phyloP scores from a whole-genome alignment of 352 stramenopile genomes.

The Phytophthora melonis region DNA sequence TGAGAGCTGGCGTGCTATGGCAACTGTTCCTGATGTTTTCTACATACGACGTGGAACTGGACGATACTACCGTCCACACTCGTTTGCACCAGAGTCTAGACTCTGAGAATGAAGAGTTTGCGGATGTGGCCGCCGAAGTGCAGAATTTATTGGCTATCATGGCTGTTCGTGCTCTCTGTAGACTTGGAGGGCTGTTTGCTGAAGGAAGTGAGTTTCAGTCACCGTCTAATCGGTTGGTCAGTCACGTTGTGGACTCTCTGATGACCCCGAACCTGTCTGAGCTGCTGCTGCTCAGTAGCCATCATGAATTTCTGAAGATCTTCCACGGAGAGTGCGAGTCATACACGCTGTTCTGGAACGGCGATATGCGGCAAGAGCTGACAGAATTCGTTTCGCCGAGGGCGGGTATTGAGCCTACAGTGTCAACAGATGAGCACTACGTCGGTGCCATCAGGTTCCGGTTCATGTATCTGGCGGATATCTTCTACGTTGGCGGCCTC shows the following conservation, averaged over 20 bases:
- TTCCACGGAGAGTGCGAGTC: slow-evolving; percentile 83
- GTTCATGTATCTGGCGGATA: slow-evolving; percentile 70
- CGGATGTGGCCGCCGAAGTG: slow-evolving; percentile 54
- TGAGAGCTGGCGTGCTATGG: slow-evolving; percentile 67
- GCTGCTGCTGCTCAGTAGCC: slow-evolving; percentile 67
- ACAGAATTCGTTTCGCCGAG: slow-evolving; percentile 59
- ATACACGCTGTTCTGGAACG: slow-evolving; percentile 86
- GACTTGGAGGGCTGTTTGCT: slow-evolving; percentile 70
- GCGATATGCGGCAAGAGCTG: slow-evolving; percentile 76
- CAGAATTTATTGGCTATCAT: slow-evolving; percentile 84
- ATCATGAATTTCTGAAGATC: slow-evolving; percentile 87
- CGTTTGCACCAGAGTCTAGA: slow-evolving; percentile 50
- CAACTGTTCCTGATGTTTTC: slow-evolving; percentile 78
- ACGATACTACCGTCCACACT: slow-evolving; percentile 55
- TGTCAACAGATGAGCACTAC: slow-evolving; percentile 54
- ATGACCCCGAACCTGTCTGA: slow-evolving; percentile 81
- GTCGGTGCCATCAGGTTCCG: slow-evolving; percentile 67
- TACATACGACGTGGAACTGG: slow-evolving; percentile 69
- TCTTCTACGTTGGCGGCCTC: slow-evolving; percentile 71
- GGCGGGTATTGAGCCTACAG: slow-evolving; percentile 44
- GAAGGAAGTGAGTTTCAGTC: slow-evolving; percentile 59
- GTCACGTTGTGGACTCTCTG: slow-evolving; percentile 57
- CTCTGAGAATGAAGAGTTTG: slow-evolving; percentile 52
- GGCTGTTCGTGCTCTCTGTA: slow-evolving; percentile 70
- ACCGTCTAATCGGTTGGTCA: slow-evolving; percentile 53